Evolutionary conservation across 768 basidiomycete genomes (phyloP).

Genomic region (Trametes cubensis): DNA sequence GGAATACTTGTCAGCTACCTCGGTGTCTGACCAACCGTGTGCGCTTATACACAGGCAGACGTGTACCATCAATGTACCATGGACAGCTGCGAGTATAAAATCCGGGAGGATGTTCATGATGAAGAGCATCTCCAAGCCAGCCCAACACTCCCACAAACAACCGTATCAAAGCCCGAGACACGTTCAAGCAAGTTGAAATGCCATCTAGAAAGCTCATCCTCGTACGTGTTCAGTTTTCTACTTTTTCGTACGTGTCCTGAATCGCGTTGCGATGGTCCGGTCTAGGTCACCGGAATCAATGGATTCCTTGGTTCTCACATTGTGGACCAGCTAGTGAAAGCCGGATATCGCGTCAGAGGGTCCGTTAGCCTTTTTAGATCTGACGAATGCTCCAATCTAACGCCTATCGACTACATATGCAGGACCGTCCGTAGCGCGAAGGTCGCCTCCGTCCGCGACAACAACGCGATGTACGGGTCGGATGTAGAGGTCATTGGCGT

Average conservation of each 20-base stretch:
- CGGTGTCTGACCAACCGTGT: too few species aligned
- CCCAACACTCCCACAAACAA: not conserved
- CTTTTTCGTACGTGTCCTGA: too few species aligned
- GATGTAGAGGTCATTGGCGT: constrained; percentile 30
- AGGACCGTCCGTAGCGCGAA: constrained; percentile 26
- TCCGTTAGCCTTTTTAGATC: constrained; percentile 29
- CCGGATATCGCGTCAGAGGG: constrained; percentile 53
- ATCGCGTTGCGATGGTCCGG: too few species aligned
- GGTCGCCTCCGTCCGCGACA: constrained; percentile 10
- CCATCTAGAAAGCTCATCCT: not conserved
- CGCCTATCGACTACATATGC: too few species aligned
- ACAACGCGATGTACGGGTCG: constrained; percentile 14
- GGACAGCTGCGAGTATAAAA: too few species aligned
- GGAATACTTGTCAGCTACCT: too few species aligned
- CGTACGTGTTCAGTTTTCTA: not conserved
- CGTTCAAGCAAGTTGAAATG: not conserved
- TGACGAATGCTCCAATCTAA: not conserved
- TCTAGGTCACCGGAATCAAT: constrained; percentile 45
- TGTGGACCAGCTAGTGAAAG: constrained; percentile 42
- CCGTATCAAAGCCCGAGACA: too few species aligned
- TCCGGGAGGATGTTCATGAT: too few species aligned
- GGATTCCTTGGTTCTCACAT: constrained; percentile 49
- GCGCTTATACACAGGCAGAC: too few species aligned
- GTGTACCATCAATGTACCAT: too few species aligned
- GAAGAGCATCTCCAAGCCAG: too few species aligned